Percentiles rank a stretch among this genome's conserved stretches.
These are phyloP conservation scores for Leccinum olivaceopallidum DNA, from an alignment of 768 basidiomycete species.

Conservation along the genomic window DNA sequence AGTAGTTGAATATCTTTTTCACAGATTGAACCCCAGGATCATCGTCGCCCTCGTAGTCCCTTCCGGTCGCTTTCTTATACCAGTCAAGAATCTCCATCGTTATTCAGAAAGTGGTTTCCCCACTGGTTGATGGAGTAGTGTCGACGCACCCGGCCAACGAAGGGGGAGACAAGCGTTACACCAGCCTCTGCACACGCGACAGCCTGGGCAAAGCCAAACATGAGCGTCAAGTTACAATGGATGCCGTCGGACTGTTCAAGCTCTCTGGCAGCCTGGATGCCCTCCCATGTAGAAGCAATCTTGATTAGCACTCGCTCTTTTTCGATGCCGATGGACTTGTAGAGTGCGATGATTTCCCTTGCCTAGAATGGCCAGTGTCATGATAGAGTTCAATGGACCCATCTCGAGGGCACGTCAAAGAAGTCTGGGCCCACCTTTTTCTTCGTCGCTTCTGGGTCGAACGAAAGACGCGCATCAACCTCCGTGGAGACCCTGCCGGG, in stretches of 20 bases:
- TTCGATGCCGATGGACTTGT: slow-evolving; percentile 84
- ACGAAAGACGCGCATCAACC: slow-evolving; percentile 94
- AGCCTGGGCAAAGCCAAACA: slow-evolving; percentile 96
- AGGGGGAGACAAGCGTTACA: slow-evolving; percentile 95
- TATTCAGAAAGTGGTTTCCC: neutral
- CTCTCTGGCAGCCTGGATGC: slow-evolving; percentile 95
- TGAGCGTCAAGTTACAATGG: slow-evolving; percentile 96
- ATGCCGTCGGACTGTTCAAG: slow-evolving; percentile 87
- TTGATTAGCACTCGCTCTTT: slow-evolving; percentile 96
- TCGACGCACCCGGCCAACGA: slow-evolving; percentile 84
- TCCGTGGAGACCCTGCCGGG: slow-evolving; percentile 98
- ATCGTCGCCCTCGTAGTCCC: slow-evolving; percentile 81
- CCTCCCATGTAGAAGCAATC: slow-evolving; percentile 98
- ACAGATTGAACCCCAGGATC: slow-evolving; percentile 97
- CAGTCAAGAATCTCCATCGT: slow-evolving; percentile 85
- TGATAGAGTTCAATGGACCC: neutral
- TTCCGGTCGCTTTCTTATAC: slow-evolving; percentile 90
- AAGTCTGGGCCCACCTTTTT: slow-evolving; percentile 52
- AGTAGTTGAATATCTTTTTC: slow-evolving; percentile 96
- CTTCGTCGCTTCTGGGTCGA: slow-evolving; percentile 87
- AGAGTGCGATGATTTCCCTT: slow-evolving; percentile 84
- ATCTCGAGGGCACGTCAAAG: neutral
- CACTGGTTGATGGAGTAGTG: slow-evolving; percentile 32
- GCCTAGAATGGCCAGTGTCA: slow-evolving; percentile 41
- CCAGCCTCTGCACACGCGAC: slow-evolving; percentile 97